phyloP scores from a whole-genome alignment of 495 filamentous ascomycete genomes.

The Bryoglossum gracile region DNA sequence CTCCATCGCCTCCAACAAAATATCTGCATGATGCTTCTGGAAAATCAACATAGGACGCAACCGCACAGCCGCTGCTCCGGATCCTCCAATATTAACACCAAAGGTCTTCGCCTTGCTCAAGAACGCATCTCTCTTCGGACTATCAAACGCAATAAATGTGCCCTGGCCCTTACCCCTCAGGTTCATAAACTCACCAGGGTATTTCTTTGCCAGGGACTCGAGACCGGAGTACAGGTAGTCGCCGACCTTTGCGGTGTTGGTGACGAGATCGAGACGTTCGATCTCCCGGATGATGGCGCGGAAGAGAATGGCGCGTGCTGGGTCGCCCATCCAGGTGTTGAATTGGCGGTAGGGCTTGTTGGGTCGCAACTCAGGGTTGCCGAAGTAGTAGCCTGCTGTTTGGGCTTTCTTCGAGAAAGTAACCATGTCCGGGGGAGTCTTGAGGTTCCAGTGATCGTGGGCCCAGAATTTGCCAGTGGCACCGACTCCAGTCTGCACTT shows the following conservation, averaged over 20 bases:
- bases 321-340: slow-evolving; percentile 99
- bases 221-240: slow-evolving; percentile 75
- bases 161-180: slow-evolving; percentile 90
- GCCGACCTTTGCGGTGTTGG: slow-evolving; percentile 73
- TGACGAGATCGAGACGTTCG: slow-evolving; percentile 69
- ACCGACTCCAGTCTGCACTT: slow-evolving; percentile 96
- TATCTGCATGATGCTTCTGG: slow-evolving; percentile 79
- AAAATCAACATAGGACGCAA: slow-evolving; percentile 95
- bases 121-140: slow-evolving; percentile 76
- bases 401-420: slow-evolving; percentile 99
- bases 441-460: slow-evolving; percentile 92
- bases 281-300: slow-evolving; percentile 87
- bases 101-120: slow-evolving; percentile 71
- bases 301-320: slow-evolving; percentile 83
- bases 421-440: slow-evolving; percentile 89
- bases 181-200: slow-evolving; percentile 81
- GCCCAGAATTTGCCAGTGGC: slow-evolving; percentile 98
- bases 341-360: slow-evolving; percentile 99
- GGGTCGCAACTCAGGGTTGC: slow-evolving; percentile 78
- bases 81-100: slow-evolving; percentile 91
- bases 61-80: slow-evolving; percentile 70
- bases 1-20: slow-evolving; percentile 53
- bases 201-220: slow-evolving; percentile 59
- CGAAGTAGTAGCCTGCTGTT: slow-evolving; percentile 95
- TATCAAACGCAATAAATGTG: slow-evolving; percentile 97